A percentile compares a stretch with the other conserved stretches of the same genome.
phyloP scores from a whole-genome alignment of 2,329 filamentous ascomycete species.

The Claviceps pazoutovae region DNA sequence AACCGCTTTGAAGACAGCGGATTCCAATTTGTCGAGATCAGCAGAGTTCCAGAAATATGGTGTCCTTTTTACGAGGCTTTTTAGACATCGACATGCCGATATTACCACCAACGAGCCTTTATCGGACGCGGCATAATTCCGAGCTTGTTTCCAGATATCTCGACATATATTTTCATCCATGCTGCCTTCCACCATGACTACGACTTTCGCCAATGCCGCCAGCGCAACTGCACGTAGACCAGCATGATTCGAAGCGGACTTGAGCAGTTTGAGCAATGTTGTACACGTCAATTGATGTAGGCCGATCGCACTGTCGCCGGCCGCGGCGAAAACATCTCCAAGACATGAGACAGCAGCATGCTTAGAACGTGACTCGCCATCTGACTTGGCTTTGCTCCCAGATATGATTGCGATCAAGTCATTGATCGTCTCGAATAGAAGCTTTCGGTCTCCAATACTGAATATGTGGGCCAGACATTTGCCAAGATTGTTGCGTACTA shows the following conservation, averaged over 20 bases:
- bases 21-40: slow-evolving; percentile 83
- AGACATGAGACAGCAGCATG: slow-evolving; percentile 81
- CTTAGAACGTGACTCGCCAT: slow-evolving; percentile 64
- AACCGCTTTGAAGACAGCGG: slow-evolving; percentile 70
- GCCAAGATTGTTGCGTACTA: slow-evolving; percentile 80
- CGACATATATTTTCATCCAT: slow-evolving; percentile 76
- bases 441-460: slow-evolving; percentile 71
- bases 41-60: slow-evolving; percentile 73
- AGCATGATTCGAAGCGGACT: slow-evolving; percentile 63
- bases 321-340: slow-evolving; percentile 79
- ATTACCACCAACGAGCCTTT: slow-evolving; percentile 73
- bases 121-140: slow-evolving; percentile 62
- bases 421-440: slow-evolving; percentile 89
- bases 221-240: slow-evolving; percentile 72
- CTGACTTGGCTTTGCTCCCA: slow-evolving; percentile 57
- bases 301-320: slow-evolving; percentile 82
- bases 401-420: slow-evolving; percentile 65
- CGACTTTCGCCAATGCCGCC: slow-evolving; percentile 59
- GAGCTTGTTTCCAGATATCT: slow-evolving; percentile 85
- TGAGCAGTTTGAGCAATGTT: slow-evolving; percentile 64
- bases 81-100: slow-evolving; percentile 65
- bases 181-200: slow-evolving; percentile 58
- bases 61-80: slow-evolving; percentile 57
- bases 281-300: slow-evolving; percentile 63
- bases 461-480: slow-evolving; percentile 75